Base-by-base conservation (phyloP, 495 filamentous ascomycete genomes). In the Staphylotrichum longicolle region DNA sequence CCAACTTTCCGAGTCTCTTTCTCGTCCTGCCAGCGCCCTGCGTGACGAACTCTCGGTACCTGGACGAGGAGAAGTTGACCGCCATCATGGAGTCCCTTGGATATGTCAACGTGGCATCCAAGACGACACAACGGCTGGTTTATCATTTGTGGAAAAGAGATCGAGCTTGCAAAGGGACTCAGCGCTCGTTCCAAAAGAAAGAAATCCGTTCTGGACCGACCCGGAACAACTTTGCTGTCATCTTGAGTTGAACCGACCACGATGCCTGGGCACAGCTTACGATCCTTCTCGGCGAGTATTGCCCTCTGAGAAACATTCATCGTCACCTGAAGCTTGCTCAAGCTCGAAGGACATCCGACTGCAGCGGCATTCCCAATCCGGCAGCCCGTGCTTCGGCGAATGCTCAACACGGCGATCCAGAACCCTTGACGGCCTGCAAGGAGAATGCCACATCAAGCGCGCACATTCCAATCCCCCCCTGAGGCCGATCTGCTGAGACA, bases 21-120 rank as follows among this genome's bases (percentile, higher is more conserved):
- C 77, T 99, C 27, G 94, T 99, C 5, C 76, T 99, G 35, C 94
- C 94, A 7, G 85, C 88, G 34, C 85, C 93, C 10, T 99, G 95
- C 70, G 83, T 98, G 55, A 83, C 80, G 11, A 99, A 99, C 68
- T 97, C 95, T 14, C 84, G 94, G 60, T 99, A 98, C 69, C 78
- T 97, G 67, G 86, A 89, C 61, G 86, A 94, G 63, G 73, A 80
- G n/a, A 79, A 83, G 52, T 75, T 99, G 33, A 72, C 80, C 11
- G 79, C 75, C 0, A 91, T 99, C 20, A 88, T 98, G 89, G 72
- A 70, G 41, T 83, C 80, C 57, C 68, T 99, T 37, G 91, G 94
- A 5, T 99, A 91, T 69, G 72, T 70, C 10, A 73, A 86, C 65
- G 69, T 77, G 4, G 77, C 83, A 60, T 81, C 79, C 70, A 96